phyloP scores from a whole-genome alignment of 495 filamentous ascomycete genomes.

The Podospora fimiseda region DNA sequence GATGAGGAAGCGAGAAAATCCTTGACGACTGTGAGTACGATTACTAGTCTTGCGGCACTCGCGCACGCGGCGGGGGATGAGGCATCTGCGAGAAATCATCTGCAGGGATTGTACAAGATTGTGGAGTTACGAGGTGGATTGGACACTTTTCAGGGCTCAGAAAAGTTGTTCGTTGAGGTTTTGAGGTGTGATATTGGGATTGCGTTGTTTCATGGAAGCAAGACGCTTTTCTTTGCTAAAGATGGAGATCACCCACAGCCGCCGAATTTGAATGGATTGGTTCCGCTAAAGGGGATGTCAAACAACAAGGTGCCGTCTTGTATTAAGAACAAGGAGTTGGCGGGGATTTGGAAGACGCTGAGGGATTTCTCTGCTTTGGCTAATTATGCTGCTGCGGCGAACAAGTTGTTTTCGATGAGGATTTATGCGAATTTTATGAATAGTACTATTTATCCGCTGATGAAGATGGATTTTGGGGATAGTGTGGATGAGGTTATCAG shows the following conservation, averaged over 20 bases:
- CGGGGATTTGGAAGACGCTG: not conserved
- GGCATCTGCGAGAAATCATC: not conserved
- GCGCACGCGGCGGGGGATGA: constrained; percentile 3
- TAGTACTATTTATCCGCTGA: not conserved
- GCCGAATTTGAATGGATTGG: not conserved
- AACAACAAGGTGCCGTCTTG: too few species aligned
- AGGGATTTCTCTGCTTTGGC: not conserved
- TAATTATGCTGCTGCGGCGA: not conserved
- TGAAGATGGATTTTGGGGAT: not conserved
- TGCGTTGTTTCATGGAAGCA: not conserved
- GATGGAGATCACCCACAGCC: not conserved
- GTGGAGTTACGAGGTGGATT: not conserved
- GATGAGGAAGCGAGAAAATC: constrained; percentile 2
- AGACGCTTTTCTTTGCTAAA: not conserved
- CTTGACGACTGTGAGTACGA: not conserved
- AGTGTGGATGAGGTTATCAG: not conserved
- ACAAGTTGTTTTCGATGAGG: not conserved
- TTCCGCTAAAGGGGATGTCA: not conserved
- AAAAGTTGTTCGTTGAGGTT: not conserved
- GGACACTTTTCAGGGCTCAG: not conserved
- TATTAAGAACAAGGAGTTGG: not conserved
- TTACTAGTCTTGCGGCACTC: constrained; percentile 1
- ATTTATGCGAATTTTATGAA: not conserved
- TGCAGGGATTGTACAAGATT: not conserved
- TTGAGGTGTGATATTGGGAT: not conserved